Percentiles rank a stretch among this genome's conserved stretches.
Evolutionary conservation across 2,329 filamentous ascomycete species (phyloP).

Genomic region (Chaetomiaceae sp.): DNA sequence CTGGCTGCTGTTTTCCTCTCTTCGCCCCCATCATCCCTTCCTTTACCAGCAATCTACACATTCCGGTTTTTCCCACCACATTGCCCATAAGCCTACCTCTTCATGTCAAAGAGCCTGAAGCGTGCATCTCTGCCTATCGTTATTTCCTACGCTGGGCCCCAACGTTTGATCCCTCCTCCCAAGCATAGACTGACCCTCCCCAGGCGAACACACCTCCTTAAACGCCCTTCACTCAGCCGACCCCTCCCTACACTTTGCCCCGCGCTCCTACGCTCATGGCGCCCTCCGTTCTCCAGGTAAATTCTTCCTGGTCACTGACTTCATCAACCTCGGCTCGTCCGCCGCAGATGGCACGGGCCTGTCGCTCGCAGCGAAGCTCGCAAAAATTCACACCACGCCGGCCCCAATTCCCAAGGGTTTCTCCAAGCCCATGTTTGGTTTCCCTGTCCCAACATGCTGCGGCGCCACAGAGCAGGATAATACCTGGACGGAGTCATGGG

Average conservation of each 20-base stretch:
- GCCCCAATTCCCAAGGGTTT: conserved; percentile 61
- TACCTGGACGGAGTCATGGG: conserved; percentile 67
- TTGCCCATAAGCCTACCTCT: too few species aligned
- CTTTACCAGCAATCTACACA: too few species aligned
- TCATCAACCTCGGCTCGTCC: conserved; percentile 59
- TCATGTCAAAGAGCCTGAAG: too few species aligned
- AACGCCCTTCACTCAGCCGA: conserved; percentile 72
- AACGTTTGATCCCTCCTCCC: neutral
- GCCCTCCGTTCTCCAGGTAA: conserved; percentile 46
- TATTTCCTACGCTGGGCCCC: too few species aligned
- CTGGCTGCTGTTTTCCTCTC: neutral
- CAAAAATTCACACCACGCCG: conserved; percentile 70
- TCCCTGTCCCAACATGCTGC: conserved; percentile 80
- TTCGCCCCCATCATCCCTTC: neutral
- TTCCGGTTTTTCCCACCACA: too few species aligned
- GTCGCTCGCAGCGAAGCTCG: conserved; percentile 71
- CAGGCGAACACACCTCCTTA: conserved; percentile 77
- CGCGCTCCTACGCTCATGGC: conserved; percentile 70
- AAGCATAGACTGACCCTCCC: neutral
- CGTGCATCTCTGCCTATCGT: too few species aligned
- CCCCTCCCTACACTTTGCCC: conserved; percentile 74
- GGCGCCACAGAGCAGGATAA: conserved; percentile 82
- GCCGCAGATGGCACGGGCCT: conserved; percentile 43
- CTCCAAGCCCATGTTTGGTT: conserved; percentile 67
- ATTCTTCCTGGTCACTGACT: conserved; percentile 70